Evolutionary conservation across 805 yeast species (phyloP).

Genomic region (Scheffersomyces stipitis): DNA sequence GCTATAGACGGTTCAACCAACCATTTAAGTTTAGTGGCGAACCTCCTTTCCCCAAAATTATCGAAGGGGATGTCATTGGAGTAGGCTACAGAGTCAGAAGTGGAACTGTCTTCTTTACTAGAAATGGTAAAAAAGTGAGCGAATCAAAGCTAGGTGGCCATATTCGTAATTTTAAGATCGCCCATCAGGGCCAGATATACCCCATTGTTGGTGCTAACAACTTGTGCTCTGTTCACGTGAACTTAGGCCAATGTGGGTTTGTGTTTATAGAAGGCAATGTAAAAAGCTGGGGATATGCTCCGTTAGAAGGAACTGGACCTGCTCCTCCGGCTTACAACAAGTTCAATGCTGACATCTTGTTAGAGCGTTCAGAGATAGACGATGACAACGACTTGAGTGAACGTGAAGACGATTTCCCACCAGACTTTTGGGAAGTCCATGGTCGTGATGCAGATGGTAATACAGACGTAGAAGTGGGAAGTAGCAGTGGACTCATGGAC

Average conservation of each 20-base stretch:
- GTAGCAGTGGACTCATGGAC: conserved; percentile 13
- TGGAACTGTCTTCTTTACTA: conserved; percentile 88
- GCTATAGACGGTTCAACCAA: conserved; percentile 75
- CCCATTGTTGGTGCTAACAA: conserved; percentile 91
- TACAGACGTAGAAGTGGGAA: conserved; percentile 5
- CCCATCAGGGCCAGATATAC: conserved; percentile 51
- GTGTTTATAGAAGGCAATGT: conserved; percentile 92
- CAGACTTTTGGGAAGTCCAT: conserved; percentile 51
- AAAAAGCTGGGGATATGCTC: conserved; percentile 95
- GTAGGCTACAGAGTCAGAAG: conserved; percentile 81
- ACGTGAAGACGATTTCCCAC: conserved; percentile 53
- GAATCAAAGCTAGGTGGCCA: conserved; percentile 85
- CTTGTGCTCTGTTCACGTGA: conserved; percentile 80
- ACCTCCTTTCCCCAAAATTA: conserved; percentile 55
- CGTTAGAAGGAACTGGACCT: conserved; percentile 79
- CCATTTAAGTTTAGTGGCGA: conserved; percentile 57
- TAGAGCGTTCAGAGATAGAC: conserved; percentile 63
- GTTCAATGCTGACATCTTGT: conserved; percentile 71
- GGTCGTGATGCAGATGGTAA: conserved; percentile 9
- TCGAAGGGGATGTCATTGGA: conserved; percentile 90
- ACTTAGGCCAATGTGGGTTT: conserved; percentile 85
- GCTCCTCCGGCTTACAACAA: conserved; percentile 94
- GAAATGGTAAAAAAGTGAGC: conserved; percentile 86
- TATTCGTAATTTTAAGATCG: conserved; percentile 63
- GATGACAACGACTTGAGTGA: conserved; percentile 47